Evolutionary conservation across 2,329 filamentous ascomycete genomes (phyloP).

Genomic region (Colletotrichum caudatum): DNA sequence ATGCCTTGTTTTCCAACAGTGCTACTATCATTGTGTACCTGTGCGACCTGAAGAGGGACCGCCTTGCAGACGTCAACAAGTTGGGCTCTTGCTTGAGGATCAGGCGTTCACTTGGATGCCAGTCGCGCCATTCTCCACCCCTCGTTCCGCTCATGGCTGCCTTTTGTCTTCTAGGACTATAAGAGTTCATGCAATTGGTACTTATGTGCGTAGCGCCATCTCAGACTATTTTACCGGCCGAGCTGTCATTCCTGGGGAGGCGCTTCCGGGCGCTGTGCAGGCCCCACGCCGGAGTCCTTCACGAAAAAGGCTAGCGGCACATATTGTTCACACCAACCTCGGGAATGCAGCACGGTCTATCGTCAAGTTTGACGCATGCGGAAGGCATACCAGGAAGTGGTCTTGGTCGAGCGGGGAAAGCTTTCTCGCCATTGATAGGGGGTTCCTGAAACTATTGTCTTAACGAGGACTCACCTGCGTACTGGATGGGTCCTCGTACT

Average conservation of each 20-base stretch:
- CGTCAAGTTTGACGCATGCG: slow-evolving; percentile 25
- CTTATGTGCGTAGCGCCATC: not conserved
- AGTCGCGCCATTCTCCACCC: slow-evolving; percentile 16
- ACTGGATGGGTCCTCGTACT: not conserved
- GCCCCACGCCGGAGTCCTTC: slow-evolving; percentile 17
- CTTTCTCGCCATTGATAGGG: not conserved
- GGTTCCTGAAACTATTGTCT: too few species aligned
- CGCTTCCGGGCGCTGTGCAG: slow-evolving; percentile 5
- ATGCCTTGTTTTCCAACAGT: too few species aligned
- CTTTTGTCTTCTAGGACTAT: not conserved
- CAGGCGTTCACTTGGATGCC: slow-evolving; percentile 7
- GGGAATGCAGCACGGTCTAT: slow-evolving; percentile 31
- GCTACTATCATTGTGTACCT: too few species aligned
- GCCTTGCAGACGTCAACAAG: not conserved
- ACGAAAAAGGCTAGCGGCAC: slow-evolving; percentile 21
- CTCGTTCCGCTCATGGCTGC: not conserved
- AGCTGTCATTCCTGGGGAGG: slow-evolving; percentile 27
- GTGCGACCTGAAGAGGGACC: too few species aligned
- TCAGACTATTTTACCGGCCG: slow-evolving; percentile 4
- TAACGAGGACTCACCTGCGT: not conserved
- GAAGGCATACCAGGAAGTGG: slow-evolving; percentile 8
- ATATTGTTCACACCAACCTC: slow-evolving; percentile 21
- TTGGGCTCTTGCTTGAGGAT: slow-evolving; percentile 30
- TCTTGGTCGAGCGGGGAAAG: not conserved
- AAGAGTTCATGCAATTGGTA: not conserved